Base-by-base conservation (phyloP, 192 early-diverging fungal species). In the Backusella macrospora region DNA sequence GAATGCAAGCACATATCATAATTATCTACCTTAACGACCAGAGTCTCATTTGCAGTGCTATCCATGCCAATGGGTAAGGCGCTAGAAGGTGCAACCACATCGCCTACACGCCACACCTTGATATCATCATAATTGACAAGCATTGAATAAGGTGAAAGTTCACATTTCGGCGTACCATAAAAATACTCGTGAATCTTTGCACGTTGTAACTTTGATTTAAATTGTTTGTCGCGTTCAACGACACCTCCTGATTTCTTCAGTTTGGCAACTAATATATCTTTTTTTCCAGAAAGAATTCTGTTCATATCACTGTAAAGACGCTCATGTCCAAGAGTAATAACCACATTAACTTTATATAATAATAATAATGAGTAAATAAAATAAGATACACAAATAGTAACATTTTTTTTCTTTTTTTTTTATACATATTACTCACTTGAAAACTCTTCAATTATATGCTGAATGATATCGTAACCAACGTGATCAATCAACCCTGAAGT, bases 231-330 rank as follows among this genome's bases (percentile, higher is more conserved):
- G n/a, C 98, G 83, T 59, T 95, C 89, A 0, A 98, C 98, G 0
- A 96, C 94, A 42, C 98, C 98, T 45, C 98, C 98, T 3, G 96
- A 96, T 74, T 98, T 98, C 4, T 90, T 81, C 38, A 98, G 80
- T 78, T 97, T 99, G 42, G 98, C 73, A 21, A 98, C 90, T 0
- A 85, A 79, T 6, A 97, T 15, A 9, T 68, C 68, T 8, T 85
- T 78, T 72, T 83, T 86, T 1, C 5, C 13, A 8, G 42, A 26
- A 46, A 86, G 86, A 39, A 89, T 78, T n/a, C 85, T 74, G 6
- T 76, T 81, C 73, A 98, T 87, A 49, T 95, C 88, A 75, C 92
- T 95, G 84, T 91, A 96, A 66, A 99, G 85, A 68, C 98, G 89
- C 76, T 99, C 98, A 74, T 97, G 93, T 12, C 96, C 97, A 42